These are phyloP conservation scores for Penicillium mononematosum DNA, from an alignment of 495 filamentous ascomycete species.

Conservation along the genomic window DNA sequence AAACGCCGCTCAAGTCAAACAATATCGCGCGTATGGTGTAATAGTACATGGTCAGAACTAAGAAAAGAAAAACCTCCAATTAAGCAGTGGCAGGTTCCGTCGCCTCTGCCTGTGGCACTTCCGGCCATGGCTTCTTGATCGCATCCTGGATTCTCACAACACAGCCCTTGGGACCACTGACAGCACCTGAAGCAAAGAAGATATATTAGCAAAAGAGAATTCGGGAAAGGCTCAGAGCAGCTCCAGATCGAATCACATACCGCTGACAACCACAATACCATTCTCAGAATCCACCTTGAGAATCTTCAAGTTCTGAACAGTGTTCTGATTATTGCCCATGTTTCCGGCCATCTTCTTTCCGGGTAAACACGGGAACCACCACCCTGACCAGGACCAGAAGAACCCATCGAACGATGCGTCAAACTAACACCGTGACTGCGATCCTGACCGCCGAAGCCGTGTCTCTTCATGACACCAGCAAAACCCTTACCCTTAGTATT, in stretches of 20 bases:
- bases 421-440: slow-evolving; percentile 92
- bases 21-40: slow-evolving; percentile 38
- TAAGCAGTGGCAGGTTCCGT: slow-evolving; percentile 41
- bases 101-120: slow-evolving; percentile 44
- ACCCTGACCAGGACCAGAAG: slow-evolving; percentile 81
- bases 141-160: slow-evolving; percentile 86
- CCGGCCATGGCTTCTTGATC: slow-evolving; percentile 84
- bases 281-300: slow-evolving; percentile 80
- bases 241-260: slow-evolving; percentile 38
- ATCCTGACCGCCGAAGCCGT: slow-evolving; percentile 83
- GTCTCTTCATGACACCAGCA: slow-evolving; percentile 95
- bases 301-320: slow-evolving; percentile 85
- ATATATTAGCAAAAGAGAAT: slow-evolving; percentile 12
- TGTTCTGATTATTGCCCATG: slow-evolving; percentile 86
- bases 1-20: slow-evolving; percentile 47
- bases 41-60: slow-evolving; percentile 40
- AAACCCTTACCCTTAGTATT: slow-evolving; percentile 85
- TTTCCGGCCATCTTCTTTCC: slow-evolving; percentile 97
- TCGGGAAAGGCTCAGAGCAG: neutral
- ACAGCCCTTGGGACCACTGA: slow-evolving; percentile 82
- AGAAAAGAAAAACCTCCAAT: slow-evolving; percentile 13
- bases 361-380: slow-evolving; percentile 83
- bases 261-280: slow-evolving; percentile 85
- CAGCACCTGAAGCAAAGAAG: slow-evolving; percentile 51
- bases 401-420: slow-evolving; percentile 88